phyloP scores from a whole-genome alignment of 306 rosid genomes.

The Crataegus laevigata region DNA sequence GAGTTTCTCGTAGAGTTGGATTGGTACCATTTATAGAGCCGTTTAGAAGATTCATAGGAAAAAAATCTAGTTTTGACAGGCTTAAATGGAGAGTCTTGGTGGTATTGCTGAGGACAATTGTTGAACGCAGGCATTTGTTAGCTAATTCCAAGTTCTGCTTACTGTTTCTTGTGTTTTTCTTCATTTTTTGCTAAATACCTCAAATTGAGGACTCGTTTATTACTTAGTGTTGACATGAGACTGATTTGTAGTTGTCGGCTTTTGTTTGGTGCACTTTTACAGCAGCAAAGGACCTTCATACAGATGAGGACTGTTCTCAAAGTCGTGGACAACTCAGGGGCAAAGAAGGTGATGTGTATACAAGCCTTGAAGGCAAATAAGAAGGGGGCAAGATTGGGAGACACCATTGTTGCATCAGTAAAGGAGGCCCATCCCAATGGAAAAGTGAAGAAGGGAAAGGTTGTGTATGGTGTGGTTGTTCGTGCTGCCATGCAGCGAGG shows the following conservation, averaged over 20 bases:
- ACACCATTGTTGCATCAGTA: constrained; percentile 79
- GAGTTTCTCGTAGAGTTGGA: neutral
- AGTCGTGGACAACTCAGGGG: constrained; percentile 86
- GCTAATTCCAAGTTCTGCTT: neutral
- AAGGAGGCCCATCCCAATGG: constrained; percentile 93
- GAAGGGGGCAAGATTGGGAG: constrained; percentile 90
- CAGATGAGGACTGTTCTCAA: constrained; percentile 93
- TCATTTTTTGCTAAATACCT: neutral
- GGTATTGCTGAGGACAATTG: too few species aligned
- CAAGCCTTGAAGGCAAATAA: constrained; percentile 78
- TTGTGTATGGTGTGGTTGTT: constrained; percentile 62
- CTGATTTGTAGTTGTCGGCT: neutral
- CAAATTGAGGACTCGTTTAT: neutral
- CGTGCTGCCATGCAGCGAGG: constrained; percentile 70
- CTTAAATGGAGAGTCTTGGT: too few species aligned
- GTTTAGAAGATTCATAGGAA: neutral
- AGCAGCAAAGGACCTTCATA: constrained; percentile 77
- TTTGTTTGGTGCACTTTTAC: constrained; percentile 13
- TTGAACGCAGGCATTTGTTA: too few species aligned
- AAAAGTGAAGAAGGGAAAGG: constrained; percentile 67
- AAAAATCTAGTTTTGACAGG: neutral
- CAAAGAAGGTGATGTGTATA: constrained; percentile 89
- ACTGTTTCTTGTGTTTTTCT: neutral
- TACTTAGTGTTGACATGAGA: neutral
- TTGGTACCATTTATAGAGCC: neutral